A percentile compares a stretch with the other conserved stretches of the same genome.
phyloP scores from a whole-genome alignment of 2,329 filamentous ascomycete species.

The Colletotrichum liriopes region DNA sequence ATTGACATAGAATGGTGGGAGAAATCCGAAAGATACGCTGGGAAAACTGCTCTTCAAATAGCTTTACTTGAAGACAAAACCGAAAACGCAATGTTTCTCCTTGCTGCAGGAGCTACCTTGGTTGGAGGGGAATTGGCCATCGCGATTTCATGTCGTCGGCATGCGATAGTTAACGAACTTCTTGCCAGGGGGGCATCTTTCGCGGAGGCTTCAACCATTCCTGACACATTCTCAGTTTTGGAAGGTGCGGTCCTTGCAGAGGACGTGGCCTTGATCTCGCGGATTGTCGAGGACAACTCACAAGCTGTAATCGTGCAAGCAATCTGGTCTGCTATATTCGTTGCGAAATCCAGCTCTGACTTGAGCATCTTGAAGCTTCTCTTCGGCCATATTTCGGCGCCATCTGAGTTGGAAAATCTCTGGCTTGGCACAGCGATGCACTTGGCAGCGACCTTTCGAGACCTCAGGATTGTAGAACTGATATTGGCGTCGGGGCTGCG shows the following conservation, averaged over 20 bases:
- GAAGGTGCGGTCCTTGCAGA: neutral
- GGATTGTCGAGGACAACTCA: neutral
- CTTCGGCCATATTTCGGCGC: neutral
- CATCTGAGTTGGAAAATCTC: neutral
- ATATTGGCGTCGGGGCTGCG: neutral
- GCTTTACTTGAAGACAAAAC: neutral
- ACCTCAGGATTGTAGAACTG: neutral
- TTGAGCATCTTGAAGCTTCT: neutral
- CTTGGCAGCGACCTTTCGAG: neutral
- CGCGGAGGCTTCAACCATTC: neutral
- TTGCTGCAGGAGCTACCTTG: neutral
- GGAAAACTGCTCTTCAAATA: neutral
- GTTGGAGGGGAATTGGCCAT: neutral
- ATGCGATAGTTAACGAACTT: neutral
- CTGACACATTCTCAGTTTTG: neutral
- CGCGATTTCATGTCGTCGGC: neutral
- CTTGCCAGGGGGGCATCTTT: neutral
- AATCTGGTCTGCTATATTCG: neutral
- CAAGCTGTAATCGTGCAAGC: neutral
- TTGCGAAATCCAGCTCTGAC: neutral
- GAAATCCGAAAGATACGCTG: neutral
- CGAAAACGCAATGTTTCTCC: neutral
- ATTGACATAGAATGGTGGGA: rapidly evolving
- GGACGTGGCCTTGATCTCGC: neutral
- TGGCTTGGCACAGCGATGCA: neutral